Conservation (phyloP, 306 rosid species). For the Herpetospermum pedunculosum region DNA sequence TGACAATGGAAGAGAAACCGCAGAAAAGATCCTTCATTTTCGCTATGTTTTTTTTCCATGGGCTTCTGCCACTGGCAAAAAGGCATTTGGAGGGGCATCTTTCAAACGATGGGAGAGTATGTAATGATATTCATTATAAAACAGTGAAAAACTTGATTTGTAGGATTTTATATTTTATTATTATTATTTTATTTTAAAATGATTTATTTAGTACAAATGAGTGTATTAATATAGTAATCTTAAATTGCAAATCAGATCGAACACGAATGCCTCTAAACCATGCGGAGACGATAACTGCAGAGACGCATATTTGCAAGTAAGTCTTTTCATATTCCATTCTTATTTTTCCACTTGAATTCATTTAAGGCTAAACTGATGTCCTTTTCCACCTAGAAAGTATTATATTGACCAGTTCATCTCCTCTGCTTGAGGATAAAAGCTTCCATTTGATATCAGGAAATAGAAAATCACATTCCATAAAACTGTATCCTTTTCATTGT, state of each 20-base stretch:
- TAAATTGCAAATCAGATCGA: slow-evolving; percentile 40
- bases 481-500: neutral
- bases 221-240: neutral
- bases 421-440: neutral
- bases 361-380: neutral
- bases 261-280: slow-evolving; percentile 46
- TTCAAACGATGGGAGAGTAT: neutral
- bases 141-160: neutral
- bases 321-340: neutral
- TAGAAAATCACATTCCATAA: neutral
- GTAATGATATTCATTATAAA: neutral
- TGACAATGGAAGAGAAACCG: neutral
- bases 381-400: neutral
- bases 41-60: neutral
- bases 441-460: neutral
- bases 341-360: slow-evolving; percentile 4
- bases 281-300: slow-evolving; percentile 43
- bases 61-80: neutral
- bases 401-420: neutral
- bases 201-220: neutral
- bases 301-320: slow-evolving; percentile 50
- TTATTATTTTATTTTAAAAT: too few relatives aligned
- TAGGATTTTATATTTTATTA: too few relatives aligned
- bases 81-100: neutral
- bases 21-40: neutral